Evolutionary conservation across 352 stramenopile species (phyloP).

Genomic region (Aphanomyces invadans): DNA sequence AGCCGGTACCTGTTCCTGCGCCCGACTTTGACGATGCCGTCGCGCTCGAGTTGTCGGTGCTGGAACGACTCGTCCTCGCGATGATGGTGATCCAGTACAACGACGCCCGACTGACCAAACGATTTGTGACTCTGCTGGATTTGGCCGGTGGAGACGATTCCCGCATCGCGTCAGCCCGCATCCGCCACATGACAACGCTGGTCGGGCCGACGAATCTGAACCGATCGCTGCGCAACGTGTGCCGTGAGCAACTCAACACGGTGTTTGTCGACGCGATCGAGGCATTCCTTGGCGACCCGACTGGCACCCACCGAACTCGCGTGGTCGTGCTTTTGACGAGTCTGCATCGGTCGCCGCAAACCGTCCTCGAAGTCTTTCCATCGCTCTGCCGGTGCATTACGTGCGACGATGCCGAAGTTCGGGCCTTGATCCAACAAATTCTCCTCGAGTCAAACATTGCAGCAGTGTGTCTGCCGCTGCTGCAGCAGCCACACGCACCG

Average conservation of each 20-base stretch:
- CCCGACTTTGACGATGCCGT: slow-evolving; percentile 57
- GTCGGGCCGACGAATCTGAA: slow-evolving; percentile 25
- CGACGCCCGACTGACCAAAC: slow-evolving; percentile 12
- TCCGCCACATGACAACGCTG: slow-evolving; percentile 67
- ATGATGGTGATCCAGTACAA: slow-evolving; percentile 44
- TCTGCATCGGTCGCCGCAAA: slow-evolving; percentile 42
- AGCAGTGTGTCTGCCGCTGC: slow-evolving; percentile 37
- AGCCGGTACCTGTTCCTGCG: no score
- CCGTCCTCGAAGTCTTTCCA: slow-evolving; percentile 65
- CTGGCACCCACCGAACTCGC: slow-evolving; percentile 21
- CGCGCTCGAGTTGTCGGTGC: slow-evolving; percentile 59
- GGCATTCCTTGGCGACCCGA: background rate
- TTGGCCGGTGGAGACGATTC: background rate
- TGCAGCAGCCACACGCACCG: background rate
- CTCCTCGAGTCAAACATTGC: slow-evolving; percentile 46
- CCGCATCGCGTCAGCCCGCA: slow-evolving; percentile 32
- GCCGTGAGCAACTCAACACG: slow-evolving; percentile 1
- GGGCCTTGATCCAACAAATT: slow-evolving; percentile 54
- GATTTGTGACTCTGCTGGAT: slow-evolving; percentile 43
- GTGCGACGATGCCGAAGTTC: slow-evolving; percentile 53
- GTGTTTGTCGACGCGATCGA: slow-evolving; percentile 7
- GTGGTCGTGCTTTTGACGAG: slow-evolving; percentile 63
- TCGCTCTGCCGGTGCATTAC: slow-evolving; percentile 72
- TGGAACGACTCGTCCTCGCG: slow-evolving; percentile 69
- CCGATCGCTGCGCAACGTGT: slow-evolving; percentile 8